Evolutionary conservation across 2,329 filamentous ascomycete genomes (phyloP).

Genomic region (Beauveria brongniartii): DNA sequence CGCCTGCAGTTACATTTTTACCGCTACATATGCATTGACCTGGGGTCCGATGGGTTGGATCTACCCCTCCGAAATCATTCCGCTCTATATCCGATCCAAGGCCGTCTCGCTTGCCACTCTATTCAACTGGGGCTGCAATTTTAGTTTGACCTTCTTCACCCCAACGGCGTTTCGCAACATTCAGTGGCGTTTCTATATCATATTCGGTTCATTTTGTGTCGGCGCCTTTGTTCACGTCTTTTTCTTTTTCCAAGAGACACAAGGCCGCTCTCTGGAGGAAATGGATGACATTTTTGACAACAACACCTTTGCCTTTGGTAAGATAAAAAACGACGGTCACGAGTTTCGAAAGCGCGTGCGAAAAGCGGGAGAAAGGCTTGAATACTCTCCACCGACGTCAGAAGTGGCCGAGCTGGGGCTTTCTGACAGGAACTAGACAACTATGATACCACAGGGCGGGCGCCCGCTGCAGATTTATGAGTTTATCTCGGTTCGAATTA

Average conservation of each 20-base stretch:
- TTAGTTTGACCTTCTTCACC: conserved; percentile 25
- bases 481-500: background rate
- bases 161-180: conserved; percentile 22
- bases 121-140: conserved; percentile 28
- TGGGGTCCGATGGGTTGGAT: conserved; percentile 39
- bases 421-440: conserved; percentile 3
- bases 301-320: conserved; percentile 14
- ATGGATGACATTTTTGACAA: conserved; percentile 14
- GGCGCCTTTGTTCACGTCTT: conserved; percentile 13
- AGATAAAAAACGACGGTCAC: conserved; percentile 9
- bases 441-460: background rate
- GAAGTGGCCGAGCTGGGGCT: conserved; percentile 10
- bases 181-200: conserved; percentile 16
- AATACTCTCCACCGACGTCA: conserved; percentile 10
- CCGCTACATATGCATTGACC: conserved; percentile 36
- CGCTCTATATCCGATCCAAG: conserved; percentile 33
- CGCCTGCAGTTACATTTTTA: conserved; percentile 54
- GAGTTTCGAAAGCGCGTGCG: conserved; percentile 4
- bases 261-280: conserved; percentile 12
- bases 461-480: background rate
- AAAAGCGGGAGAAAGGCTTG: conserved; percentile 7
- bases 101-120: conserved; percentile 35
- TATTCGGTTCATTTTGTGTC: conserved; percentile 14
- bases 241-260: conserved; percentile 14
- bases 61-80: conserved; percentile 40